phyloP scores from a whole-genome alignment of 768 basidiomycete genomes.

The Suillus variegatus region DNA sequence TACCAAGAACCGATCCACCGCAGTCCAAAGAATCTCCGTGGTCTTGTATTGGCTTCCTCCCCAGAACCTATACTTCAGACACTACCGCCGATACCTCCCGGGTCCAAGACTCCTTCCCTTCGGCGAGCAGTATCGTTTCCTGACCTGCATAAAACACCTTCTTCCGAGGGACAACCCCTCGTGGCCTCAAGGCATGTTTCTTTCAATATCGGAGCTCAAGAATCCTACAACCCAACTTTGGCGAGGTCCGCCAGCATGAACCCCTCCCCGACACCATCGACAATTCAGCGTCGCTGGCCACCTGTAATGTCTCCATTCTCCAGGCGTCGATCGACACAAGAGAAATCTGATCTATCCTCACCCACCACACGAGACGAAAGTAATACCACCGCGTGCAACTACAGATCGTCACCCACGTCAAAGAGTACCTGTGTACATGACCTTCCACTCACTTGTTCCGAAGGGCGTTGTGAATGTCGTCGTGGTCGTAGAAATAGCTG shows the following conservation, averaged over 20 bases:
- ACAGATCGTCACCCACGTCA: not conserved
- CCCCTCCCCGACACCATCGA: not conserved
- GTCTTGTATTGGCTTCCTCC: slow-evolving; percentile 6
- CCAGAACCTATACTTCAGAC: slow-evolving; percentile 1
- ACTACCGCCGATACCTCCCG: not conserved
- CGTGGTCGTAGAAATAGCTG: slow-evolving; percentile 14
- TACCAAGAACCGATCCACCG: slow-evolving; percentile 20
- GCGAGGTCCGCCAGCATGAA: not conserved
- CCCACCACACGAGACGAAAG: not conserved
- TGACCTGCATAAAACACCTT: slow-evolving; percentile 2
- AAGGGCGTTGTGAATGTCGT: slow-evolving; percentile 8
- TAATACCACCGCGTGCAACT: not conserved
- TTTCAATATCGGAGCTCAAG: slow-evolving; percentile 13
- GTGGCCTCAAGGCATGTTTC: slow-evolving; percentile 22
- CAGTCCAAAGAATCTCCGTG: slow-evolving; percentile 1
- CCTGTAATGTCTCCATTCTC: slow-evolving; percentile 6
- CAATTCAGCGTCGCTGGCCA: slow-evolving; percentile 16
- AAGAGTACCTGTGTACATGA: slow-evolving; percentile 8
- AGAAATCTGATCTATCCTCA: not conserved
- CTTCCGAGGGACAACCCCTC: not conserved
- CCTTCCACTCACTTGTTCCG: slow-evolving; percentile 4
- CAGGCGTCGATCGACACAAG: not conserved
- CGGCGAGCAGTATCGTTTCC: slow-evolving; percentile 11
- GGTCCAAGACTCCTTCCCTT: slow-evolving; percentile 9
- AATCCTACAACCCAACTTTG: not conserved